Percentiles rank a stretch among this genome's conserved stretches.
These are phyloP conservation scores for Rubroboletus pulcherrimus DNA, from an alignment of 768 basidiomycete genomes.

Conservation along the genomic window DNA sequence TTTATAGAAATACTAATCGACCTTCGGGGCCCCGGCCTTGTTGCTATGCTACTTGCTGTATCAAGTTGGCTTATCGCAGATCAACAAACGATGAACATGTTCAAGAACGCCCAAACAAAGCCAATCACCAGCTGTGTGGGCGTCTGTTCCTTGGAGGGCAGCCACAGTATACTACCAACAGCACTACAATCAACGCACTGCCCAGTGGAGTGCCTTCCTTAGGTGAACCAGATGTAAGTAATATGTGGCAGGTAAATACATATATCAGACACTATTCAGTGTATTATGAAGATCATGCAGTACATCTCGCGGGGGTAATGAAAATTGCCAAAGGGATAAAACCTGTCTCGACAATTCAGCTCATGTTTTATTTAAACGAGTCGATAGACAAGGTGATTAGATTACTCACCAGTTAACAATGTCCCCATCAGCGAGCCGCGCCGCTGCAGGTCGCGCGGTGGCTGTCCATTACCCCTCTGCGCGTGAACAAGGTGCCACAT, in stretches of 20 bases:
- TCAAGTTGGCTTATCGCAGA: neutral
- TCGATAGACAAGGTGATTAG: neutral
- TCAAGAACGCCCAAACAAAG: neutral
- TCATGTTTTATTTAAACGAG: neutral
- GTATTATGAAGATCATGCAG: neutral
- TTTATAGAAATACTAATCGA: neutral
- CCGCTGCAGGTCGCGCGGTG: constrained; percentile 13
- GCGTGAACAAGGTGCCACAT: constrained; percentile 18
- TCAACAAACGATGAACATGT: neutral
- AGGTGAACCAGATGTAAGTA: too few relatives aligned
- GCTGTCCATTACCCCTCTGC: constrained; percentile 13
- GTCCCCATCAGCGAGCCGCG: neutral
- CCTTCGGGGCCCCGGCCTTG: neutral
- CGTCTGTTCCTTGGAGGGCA: constrained; percentile 1
- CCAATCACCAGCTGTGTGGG: constrained; percentile 4
- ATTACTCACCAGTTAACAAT: constrained; percentile 3
- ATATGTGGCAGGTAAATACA: too few relatives aligned
- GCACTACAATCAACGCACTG: neutral
- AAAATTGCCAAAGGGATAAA: neutral
- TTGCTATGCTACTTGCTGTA: constrained; percentile 13
- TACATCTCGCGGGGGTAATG: neutral
- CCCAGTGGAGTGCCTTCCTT: neutral
- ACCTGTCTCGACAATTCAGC: constrained; percentile 3
- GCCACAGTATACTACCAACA: neutral
- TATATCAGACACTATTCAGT: too few relatives aligned